Percentiles rank a stretch among this genome's conserved stretches.
These are phyloP conservation scores for Carallia pectinifolia DNA, from an alignment of 345 rosid species.

Conservation along the genomic window DNA sequence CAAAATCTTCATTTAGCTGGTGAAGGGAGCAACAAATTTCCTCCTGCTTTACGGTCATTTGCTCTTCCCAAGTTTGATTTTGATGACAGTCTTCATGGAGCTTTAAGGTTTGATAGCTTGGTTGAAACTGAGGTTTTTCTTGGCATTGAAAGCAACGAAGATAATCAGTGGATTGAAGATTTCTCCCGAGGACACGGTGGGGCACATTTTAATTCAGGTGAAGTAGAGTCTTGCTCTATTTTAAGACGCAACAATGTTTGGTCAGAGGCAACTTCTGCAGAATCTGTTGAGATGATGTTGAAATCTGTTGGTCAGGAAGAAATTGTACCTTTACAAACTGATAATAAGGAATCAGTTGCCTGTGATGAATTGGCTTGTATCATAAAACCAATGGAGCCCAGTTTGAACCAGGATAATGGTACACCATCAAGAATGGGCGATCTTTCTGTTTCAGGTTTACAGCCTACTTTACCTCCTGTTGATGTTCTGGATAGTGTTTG, in stretches of 20 bases:
- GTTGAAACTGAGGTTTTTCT: constrained; percentile 75
- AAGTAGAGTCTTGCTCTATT: constrained; percentile 78
- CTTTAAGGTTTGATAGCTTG: constrained; percentile 70
- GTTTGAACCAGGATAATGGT: constrained; percentile 38
- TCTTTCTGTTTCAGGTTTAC: constrained; percentile 20
- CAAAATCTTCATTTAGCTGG: constrained; percentile 89
- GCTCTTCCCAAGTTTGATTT: constrained; percentile 91
- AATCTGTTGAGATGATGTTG: constrained; percentile 90
- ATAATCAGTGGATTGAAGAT: constrained; percentile 94
- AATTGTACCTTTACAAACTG: constrained; percentile 41
- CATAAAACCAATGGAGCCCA: constrained; percentile 68
- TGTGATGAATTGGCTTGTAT: constrained; percentile 73
- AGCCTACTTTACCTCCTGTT: constrained; percentile 31
- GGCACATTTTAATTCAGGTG: constrained; percentile 74
- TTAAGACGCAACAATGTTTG: constrained; percentile 87
- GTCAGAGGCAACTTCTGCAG: constrained; percentile 92
- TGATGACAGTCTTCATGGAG: constrained; percentile 68
- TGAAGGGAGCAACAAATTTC: constrained; percentile 73
- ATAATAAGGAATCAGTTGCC: constrained; percentile 51
- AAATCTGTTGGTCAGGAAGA: constrained; percentile 97
- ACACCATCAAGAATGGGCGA: constrained; percentile 38
- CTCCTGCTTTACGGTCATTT: constrained; percentile 66
- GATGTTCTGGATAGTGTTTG: constrained; percentile 38
- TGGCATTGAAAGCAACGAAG: constrained; percentile 77
- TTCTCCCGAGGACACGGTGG: constrained; percentile 61